These are phyloP conservation scores for Cladosporium oxysporum DNA, from an alignment of 2,329 filamentous ascomycete species.

Conservation along the genomic window DNA sequence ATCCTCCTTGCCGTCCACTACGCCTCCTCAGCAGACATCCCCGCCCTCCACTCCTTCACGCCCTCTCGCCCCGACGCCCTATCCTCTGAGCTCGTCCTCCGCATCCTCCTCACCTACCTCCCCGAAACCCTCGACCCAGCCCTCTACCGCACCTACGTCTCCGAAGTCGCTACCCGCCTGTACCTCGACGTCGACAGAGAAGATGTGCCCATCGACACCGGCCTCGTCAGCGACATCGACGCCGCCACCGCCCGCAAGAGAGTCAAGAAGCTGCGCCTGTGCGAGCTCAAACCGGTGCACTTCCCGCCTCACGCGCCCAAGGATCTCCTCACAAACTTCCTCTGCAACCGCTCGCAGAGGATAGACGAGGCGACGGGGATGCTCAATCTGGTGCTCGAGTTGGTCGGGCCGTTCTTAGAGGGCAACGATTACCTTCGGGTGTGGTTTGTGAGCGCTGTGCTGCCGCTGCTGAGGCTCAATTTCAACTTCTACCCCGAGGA, in stretches of 20 bases:
- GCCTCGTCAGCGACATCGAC: constrained; percentile 59
- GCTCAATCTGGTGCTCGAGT: constrained; percentile 65
- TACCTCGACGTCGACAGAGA: constrained; percentile 45
- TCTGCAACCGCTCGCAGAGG: constrained; percentile 66
- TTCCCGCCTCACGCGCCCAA: constrained; percentile 51
- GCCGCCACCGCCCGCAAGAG: constrained; percentile 66
- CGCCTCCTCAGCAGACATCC: constrained; percentile 65
- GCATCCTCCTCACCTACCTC: constrained; percentile 74
- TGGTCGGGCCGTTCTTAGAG: constrained; percentile 68
- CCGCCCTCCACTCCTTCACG: constrained; percentile 62
- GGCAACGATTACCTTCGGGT: constrained; percentile 61
- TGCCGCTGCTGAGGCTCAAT: constrained; percentile 69
- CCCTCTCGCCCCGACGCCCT: constrained; percentile 60
- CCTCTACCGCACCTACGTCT: constrained; percentile 63
- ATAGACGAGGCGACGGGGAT: constrained; percentile 74
- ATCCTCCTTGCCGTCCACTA: constrained; percentile 72
- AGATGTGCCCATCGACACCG: constrained; percentile 54
- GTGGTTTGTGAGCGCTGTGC: constrained; percentile 68
- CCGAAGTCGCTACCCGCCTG: constrained; percentile 56
- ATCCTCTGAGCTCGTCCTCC: constrained; percentile 65
- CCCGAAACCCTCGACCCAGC: constrained; percentile 68
- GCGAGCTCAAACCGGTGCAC: constrained; percentile 57
- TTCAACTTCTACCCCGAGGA: constrained; percentile 67
- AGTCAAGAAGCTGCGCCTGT: constrained; percentile 63
- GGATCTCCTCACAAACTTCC: constrained; percentile 63